Evolutionary conservation across 225 moss, liverwort and hornwort genomes (phyloP).

Genomic region (Physcomitrellopsis africana): DNA sequence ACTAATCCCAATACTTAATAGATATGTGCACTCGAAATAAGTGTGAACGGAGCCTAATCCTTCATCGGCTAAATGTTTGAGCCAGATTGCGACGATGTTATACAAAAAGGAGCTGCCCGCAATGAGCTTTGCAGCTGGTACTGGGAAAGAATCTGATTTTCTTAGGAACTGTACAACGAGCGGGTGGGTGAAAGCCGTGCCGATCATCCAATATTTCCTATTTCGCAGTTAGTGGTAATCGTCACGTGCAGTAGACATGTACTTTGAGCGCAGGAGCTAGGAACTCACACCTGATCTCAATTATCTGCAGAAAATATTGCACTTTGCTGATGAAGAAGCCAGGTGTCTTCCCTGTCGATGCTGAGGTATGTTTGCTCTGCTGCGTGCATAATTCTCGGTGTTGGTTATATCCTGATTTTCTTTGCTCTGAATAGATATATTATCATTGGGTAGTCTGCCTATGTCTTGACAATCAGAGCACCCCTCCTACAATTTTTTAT

Average conservation of each 20-base stretch:
- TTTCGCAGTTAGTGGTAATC: not conserved
- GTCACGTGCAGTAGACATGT: not conserved
- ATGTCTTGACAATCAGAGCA: too few relatives aligned
- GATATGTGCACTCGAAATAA: too few relatives aligned
- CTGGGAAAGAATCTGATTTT: slow-evolving; percentile 83
- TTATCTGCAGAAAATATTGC: slow-evolving; percentile 74
- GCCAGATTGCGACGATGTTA: slow-evolving; percentile 61
- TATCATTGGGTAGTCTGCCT: not conserved
- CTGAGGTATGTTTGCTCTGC: slow-evolving; percentile 39
- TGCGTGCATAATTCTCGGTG: not conserved
- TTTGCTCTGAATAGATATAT: not conserved
- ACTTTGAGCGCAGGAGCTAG: not conserved
- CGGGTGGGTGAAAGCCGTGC: slow-evolving; percentile 52
- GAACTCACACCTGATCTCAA: not conserved
- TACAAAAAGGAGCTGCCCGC: slow-evolving; percentile 81
- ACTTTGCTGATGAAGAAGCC: slow-evolving; percentile 61
- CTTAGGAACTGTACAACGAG: slow-evolving; percentile 72
- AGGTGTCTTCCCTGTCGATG: slow-evolving; percentile 31
- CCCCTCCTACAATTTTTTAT: too few relatives aligned
- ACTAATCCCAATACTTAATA: too few relatives aligned
- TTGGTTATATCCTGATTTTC: not conserved
- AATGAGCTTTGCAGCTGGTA: slow-evolving; percentile 88
- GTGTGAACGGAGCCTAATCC: not conserved
- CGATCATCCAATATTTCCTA: not conserved
- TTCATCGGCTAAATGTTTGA: not conserved